phyloP scores from a whole-genome alignment of 352 stramenopile species.

The Pythium periplocum region DNA sequence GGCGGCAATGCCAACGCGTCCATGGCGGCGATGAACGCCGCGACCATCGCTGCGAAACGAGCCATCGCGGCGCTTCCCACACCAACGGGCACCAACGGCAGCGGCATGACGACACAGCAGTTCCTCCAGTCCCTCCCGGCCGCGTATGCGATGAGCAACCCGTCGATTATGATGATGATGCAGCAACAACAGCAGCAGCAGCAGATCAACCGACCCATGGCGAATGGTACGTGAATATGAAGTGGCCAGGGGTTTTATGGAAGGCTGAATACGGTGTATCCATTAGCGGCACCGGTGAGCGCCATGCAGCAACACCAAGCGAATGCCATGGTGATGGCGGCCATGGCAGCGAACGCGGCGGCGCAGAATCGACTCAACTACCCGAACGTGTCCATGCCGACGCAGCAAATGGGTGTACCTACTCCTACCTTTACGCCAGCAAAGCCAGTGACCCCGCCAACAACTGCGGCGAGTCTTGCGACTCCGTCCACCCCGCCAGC shows the following conservation, averaged over 20 bases:
- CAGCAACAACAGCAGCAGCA: slow-evolving; percentile 17
- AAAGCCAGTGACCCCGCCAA: no score
- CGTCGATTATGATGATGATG: slow-evolving; percentile 24
- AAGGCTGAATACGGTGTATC: no score
- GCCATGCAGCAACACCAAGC: slow-evolving; percentile 2
- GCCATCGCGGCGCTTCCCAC: slow-evolving; percentile 10
- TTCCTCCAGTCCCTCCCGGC: slow-evolving; percentile 31
- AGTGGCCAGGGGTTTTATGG: no score
- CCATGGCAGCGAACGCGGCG: slow-evolving; percentile 9
- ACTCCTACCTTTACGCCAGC: no score
- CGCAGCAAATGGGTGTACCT: no score
- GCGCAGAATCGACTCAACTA: not conserved
- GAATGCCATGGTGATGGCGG: slow-evolving; percentile 16
- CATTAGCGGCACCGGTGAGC: no score
- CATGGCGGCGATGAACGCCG: slow-evolving; percentile 9
- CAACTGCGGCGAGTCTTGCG: no score
- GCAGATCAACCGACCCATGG: slow-evolving; percentile 10
- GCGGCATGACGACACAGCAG: slow-evolving; percentile 23
- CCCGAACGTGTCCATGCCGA: no score
- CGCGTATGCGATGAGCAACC: slow-evolving; percentile 15
- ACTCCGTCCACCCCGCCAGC: no score
- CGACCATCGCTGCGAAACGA: slow-evolving; percentile 20
- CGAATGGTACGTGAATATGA: not conserved
- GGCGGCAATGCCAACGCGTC: slow-evolving; percentile 2
- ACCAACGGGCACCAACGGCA: not conserved